These are phyloP conservation scores for Pleurotus tuber-regium DNA, from an alignment of 768 basidiomycete species.

Conservation along the genomic window DNA sequence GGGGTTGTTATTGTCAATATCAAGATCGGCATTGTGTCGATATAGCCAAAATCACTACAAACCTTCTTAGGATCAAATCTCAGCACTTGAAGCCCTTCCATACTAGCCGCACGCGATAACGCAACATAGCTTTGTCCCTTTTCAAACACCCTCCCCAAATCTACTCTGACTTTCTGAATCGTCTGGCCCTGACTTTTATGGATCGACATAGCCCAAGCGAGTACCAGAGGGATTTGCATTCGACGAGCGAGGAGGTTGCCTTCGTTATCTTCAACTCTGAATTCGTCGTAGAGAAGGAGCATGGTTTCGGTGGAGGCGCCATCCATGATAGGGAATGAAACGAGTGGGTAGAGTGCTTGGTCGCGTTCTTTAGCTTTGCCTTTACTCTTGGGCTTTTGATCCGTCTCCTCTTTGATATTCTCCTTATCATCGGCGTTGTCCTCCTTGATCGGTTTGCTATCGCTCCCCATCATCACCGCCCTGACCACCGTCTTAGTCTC, in stretches of 20 bases:
- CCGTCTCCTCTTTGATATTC: conserved; percentile 30
- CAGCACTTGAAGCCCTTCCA: conserved; percentile 62
- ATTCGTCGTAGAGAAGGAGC: conserved; percentile 50
- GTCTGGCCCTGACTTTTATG: conserved; percentile 87
- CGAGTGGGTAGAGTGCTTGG: conserved; percentile 42
- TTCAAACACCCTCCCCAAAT: conserved; percentile 75
- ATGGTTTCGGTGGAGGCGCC: conserved; percentile 37
- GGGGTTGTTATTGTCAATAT: too few relatives aligned
- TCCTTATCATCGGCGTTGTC: conserved; percentile 55
- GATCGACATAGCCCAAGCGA: conserved; percentile 83
- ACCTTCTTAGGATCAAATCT: conserved; percentile 61
- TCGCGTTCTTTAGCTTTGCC: conserved; percentile 21
- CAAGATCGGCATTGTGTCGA: not conserved
- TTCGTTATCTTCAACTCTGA: conserved; percentile 50
- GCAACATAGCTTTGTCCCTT: conserved; percentile 69
- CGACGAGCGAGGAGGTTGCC: conserved; percentile 44
- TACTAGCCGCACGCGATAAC: conserved; percentile 59
- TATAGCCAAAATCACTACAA: not conserved
- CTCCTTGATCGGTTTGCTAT: conserved; percentile 32
- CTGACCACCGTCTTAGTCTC: conserved; percentile 21
- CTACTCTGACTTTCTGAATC: conserved; percentile 74
- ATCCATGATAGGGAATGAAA: conserved; percentile 37
- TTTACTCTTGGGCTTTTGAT: conserved; percentile 24
- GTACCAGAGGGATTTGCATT: conserved; percentile 55
- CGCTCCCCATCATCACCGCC: conserved; percentile 35